These are phyloP conservation scores for Phaseolus lunatus DNA, from an alignment of 306 rosid genomes.

Conservation along the genomic window DNA sequence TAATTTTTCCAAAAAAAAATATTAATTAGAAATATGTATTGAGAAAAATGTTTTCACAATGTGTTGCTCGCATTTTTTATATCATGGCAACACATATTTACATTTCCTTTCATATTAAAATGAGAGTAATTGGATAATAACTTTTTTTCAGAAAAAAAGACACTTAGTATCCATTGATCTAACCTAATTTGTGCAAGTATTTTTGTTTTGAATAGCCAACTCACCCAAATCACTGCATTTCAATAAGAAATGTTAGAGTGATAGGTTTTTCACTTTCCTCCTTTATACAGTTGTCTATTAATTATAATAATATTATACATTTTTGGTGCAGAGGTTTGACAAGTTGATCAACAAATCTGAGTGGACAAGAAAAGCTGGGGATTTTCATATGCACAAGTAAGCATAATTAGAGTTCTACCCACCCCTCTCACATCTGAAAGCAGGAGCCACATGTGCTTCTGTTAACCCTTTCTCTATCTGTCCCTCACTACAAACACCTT, in stretches of 20 bases:
- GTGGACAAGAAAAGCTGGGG: conserved; percentile 53
- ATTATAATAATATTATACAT: neutral
- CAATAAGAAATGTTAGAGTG: conserved; percentile 14
- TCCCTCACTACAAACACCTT: conserved; percentile 33
- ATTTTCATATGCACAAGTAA: conserved; percentile 55
- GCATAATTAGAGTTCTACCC: conserved; percentile 65
- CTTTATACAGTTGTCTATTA: neutral
- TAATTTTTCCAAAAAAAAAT: too few species aligned
- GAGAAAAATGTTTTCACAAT: too few species aligned
- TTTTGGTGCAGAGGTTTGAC: conserved; percentile 35
- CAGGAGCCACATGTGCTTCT: conserved; percentile 60
- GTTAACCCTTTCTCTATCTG: conserved; percentile 46
- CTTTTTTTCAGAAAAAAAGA: neutral
- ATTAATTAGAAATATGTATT: too few species aligned
- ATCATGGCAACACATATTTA: neutral
- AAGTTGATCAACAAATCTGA: conserved; percentile 43
- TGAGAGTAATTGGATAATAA: neutral
- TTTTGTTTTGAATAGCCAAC: neutral
- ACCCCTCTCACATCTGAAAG: conserved; percentile 47
- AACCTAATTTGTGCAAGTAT: neutral
- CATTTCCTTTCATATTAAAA: neutral
- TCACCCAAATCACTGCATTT: neutral
- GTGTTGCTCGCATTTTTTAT: too few species aligned
- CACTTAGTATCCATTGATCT: too few species aligned
- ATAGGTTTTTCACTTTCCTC: neutral